These are phyloP conservation scores for Balamuthia mandrillaris DNA, from an alignment of 208 protist species.

Conservation along the genomic window DNA sequence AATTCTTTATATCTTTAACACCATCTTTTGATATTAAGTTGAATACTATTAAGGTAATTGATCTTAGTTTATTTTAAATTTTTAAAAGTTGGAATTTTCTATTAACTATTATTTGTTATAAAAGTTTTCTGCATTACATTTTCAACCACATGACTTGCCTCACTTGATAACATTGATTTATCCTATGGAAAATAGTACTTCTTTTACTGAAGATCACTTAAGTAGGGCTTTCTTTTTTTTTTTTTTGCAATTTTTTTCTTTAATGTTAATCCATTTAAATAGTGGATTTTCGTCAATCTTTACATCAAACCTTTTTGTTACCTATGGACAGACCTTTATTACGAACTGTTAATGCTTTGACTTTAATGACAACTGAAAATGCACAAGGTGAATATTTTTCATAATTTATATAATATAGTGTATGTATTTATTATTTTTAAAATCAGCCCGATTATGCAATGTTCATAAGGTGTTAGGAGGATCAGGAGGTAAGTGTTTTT, in stretches of 20 bases:
- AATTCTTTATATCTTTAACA: too few relatives aligned
- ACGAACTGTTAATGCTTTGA: not conserved
- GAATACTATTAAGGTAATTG: too few relatives aligned
- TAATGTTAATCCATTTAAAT: not conserved
- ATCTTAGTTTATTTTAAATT: too few relatives aligned
- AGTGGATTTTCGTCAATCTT: not conserved
- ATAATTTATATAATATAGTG: not conserved
- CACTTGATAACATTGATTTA: conserved; percentile 12
- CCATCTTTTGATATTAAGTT: too few relatives aligned
- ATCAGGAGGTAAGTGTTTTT: not conserved
- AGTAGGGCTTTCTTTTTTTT: not conserved
- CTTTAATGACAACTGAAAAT: not conserved
- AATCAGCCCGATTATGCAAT: conserved; percentile 10
- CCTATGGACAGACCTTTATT: conserved; percentile 15
- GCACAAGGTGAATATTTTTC: not conserved
- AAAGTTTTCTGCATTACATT: not conserved
- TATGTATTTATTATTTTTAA: not conserved
- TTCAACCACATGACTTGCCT: not conserved
- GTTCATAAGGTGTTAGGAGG: not conserved
- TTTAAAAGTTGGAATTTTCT: too few relatives aligned
- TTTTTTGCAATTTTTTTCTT: not conserved
- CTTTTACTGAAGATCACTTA: not conserved
- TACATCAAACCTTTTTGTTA: not conserved
- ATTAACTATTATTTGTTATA: too few relatives aligned
- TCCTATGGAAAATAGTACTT: not conserved